phyloP scores from a whole-genome alignment of 202 grass and related monocot species.

The Digitaria exilis region DNA sequence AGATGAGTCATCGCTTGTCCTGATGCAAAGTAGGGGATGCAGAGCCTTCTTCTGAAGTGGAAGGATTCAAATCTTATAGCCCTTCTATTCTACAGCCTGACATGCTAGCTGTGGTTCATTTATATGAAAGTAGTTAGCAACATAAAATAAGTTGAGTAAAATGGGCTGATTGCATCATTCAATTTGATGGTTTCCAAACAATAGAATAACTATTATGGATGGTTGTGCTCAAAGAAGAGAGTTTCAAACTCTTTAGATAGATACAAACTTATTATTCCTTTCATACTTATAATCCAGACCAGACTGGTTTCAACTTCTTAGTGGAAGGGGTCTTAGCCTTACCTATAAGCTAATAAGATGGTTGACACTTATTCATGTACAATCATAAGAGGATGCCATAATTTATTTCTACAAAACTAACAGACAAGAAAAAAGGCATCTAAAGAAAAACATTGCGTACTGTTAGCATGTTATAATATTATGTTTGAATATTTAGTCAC shows the following conservation, averaged over 20 bases:
- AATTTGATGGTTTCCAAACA: background rate
- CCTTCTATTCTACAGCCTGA: conserved; percentile 75
- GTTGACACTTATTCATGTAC: background rate
- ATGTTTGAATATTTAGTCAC: background rate
- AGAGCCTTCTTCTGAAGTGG: conserved; percentile 57
- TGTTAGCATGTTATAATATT: background rate
- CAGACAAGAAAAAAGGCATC: background rate
- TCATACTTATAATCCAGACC: background rate
- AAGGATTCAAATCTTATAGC: conserved; percentile 67
- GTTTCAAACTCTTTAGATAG: background rate
- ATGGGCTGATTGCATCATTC: background rate
- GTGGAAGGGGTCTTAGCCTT: background rate
- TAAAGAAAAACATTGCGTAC: background rate
- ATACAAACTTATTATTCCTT: too few relatives aligned
- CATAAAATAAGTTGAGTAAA: conserved; percentile 25
- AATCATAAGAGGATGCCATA: background rate
- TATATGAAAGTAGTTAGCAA: conserved; percentile 32
- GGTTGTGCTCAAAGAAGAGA: background rate
- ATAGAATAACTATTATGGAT: background rate
- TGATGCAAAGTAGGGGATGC: conserved; percentile 57
- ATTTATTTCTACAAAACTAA: background rate
- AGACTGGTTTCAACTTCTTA: background rate
- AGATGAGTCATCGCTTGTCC: conserved; percentile 80
- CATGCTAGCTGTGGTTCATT: conserved; percentile 70
- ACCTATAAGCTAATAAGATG: conserved; percentile 11